phyloP scores from a whole-genome alignment of 2,329 filamentous ascomycete genomes.

The Penicillium frequentans region DNA sequence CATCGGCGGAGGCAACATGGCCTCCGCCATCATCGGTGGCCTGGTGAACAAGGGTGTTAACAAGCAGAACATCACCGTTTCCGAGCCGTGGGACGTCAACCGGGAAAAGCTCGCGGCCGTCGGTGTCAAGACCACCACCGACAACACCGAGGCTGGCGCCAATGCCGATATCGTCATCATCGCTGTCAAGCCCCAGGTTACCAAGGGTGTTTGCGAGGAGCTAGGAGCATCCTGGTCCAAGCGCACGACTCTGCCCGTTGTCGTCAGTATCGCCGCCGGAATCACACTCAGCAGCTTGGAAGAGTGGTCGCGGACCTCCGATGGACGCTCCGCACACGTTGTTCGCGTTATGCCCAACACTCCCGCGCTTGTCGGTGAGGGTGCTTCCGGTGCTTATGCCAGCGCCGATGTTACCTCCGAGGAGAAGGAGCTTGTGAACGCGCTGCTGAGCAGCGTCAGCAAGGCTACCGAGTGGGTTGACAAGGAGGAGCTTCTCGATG shows the following conservation, averaged over 20 bases:
- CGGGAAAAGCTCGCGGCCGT: slow-evolving; percentile 33
- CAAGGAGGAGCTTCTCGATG: slow-evolving; percentile 33
- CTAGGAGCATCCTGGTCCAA: slow-evolving; percentile 27
- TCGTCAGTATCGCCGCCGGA: slow-evolving; percentile 37
- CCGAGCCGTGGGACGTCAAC: slow-evolving; percentile 38
- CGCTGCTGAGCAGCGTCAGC: slow-evolving; percentile 31
- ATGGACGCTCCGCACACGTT: slow-evolving; percentile 26
- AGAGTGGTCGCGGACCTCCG: slow-evolving; percentile 28
- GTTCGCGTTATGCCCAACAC: slow-evolving; percentile 41
- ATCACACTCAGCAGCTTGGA: slow-evolving; percentile 33
- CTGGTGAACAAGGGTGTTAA: slow-evolving; percentile 29
- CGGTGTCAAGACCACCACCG: slow-evolving; percentile 32
- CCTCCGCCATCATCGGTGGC: slow-evolving; percentile 36
- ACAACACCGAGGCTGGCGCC: slow-evolving; percentile 27
- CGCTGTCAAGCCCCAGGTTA: slow-evolving; percentile 37
- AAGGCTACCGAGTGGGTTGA: slow-evolving; percentile 38
- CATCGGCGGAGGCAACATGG: slow-evolving; percentile 40
- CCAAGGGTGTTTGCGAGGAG: slow-evolving; percentile 34
- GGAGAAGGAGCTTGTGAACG: slow-evolving; percentile 33
- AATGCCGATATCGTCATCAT: slow-evolving; percentile 34
- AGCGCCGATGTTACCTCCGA: slow-evolving; percentile 24
- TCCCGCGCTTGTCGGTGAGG: slow-evolving; percentile 33
- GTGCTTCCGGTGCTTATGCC: slow-evolving; percentile 32
- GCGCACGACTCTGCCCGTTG: slow-evolving; percentile 26
- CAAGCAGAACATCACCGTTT: slow-evolving; percentile 34